Base-by-base conservation (phyloP, 805 yeast genomes). In the Saccharomycopsis malanga region DNA sequence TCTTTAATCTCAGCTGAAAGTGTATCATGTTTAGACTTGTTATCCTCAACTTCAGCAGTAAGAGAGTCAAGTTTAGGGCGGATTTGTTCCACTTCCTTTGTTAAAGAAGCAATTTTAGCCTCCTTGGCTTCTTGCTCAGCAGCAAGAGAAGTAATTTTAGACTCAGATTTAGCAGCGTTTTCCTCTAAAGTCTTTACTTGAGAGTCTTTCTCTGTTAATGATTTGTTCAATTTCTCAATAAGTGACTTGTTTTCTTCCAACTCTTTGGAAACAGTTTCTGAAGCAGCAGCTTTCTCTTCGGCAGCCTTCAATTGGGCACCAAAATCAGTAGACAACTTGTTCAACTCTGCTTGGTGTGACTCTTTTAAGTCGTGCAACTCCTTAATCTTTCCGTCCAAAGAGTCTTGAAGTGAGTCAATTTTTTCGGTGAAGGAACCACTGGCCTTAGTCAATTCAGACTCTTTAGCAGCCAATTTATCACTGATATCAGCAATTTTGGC, bases 401-500 rank as follows among this genome's bases (percentile, higher is more conserved):
- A 22, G 10, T 17, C 38, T 12, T 14, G 9, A 15, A 15, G n/a
- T 7, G 32, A 30, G 6, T 23, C 40, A 27, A 29, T 15, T 3
- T 15, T 36, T n/a, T 39, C 34, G 9, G 32, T 22, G 18, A 20
- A 9, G 7, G 40, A 9, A n/a, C 41, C 42, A 5, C 14, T 30
- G 3, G 20, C 21, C n/a, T 40, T 34, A 17, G 25, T 14, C 5
- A 48, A 45, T 36, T 45, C 49, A 2, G 20, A 5, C 20, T 23
- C 17, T 29, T 46, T 40, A 29, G 37, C 36, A 22, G 6, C n/a
- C 45, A 44, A 44, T 29, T 27, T 27, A 20, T 44, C 45, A 7
- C 18, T 12, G 5, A 7, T 20, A 7, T n/a, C 18, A 17, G 44
- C 14, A 9, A 41, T 34, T 36, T 43, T 35, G 9, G 48, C 27